These are phyloP conservation scores for Globisporangium polare DNA, from an alignment of 352 stramenopile genomes.

Conservation along the genomic window DNA sequence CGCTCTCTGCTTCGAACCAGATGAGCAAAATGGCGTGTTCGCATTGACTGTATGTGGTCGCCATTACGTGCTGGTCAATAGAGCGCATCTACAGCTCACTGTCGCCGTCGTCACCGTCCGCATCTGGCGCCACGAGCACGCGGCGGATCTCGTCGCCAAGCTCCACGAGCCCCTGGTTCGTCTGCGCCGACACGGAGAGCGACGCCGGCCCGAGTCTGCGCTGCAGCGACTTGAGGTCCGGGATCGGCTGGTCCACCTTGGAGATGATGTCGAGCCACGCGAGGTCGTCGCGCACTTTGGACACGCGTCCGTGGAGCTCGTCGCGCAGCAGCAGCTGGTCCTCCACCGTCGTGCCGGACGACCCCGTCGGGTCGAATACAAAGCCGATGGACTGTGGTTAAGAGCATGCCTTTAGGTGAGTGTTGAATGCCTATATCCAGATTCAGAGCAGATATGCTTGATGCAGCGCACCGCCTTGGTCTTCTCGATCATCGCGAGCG, in stretches of 20 bases:
- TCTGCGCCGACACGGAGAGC: constrained; percentile 57
- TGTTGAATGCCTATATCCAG: not conserved
- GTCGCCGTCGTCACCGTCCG: not conserved
- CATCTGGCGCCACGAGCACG: constrained; percentile 30
- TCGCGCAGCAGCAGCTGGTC: constrained; percentile 69
- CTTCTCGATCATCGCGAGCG: constrained; percentile 73
- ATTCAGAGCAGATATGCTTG: constrained; percentile 1
- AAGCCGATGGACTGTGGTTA: constrained; percentile 66
- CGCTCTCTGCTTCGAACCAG: not conserved
- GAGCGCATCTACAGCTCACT: not conserved
- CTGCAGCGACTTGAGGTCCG: constrained; percentile 35
- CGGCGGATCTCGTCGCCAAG: constrained; percentile 52
- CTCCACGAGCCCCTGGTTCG: constrained; percentile 68
- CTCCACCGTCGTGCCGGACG: constrained; percentile 52
- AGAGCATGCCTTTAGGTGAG: not conserved
- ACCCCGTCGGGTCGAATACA: constrained; percentile 75
- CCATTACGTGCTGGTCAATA: not conserved
- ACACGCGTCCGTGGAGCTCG: constrained; percentile 59
- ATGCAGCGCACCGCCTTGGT: constrained; percentile 45
- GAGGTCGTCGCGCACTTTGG: constrained; percentile 32
- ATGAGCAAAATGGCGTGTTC: not conserved
- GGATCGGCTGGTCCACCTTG: constrained; percentile 68
- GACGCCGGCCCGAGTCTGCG: constrained; percentile 21
- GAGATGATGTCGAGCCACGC: constrained; percentile 86
- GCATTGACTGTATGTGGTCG: not conserved